These are phyloP conservation scores for Termitomyces sp. DNA, from an alignment of 768 basidiomycete genomes.

Conservation along the genomic window DNA sequence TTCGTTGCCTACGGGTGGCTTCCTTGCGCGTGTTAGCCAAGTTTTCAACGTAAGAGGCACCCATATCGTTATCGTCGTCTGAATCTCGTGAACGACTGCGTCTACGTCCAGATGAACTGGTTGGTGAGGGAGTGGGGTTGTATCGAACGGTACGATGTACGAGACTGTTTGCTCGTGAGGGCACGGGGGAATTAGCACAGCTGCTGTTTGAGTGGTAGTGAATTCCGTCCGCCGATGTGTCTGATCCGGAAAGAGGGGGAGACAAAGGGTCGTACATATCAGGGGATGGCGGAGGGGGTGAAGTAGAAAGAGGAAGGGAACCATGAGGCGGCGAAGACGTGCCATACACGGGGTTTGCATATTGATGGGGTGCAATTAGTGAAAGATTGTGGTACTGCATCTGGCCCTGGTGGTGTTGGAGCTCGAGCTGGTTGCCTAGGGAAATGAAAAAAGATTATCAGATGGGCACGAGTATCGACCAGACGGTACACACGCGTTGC, in stretches of 20 bases:
- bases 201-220: constrained; percentile 78
- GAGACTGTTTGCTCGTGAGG: constrained; percentile 68
- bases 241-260: constrained; percentile 84
- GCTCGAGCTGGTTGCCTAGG: constrained; percentile 50
- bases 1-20: constrained; percentile 76
- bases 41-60: constrained; percentile 59
- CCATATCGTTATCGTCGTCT: constrained; percentile 71
- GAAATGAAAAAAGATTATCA: constrained; percentile 53
- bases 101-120: constrained; percentile 64
- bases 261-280: constrained; percentile 82
- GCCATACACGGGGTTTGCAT: constrained; percentile 51
- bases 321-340: constrained; percentile 62
- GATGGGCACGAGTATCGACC: constrained; percentile 56
- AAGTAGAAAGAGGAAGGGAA: constrained; percentile 53
- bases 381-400: constrained; percentile 50
- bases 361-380: constrained; percentile 66
- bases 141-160: constrained; percentile 73
- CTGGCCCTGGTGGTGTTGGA: constrained; percentile 47
- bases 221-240: constrained; percentile 78
- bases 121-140: constrained; percentile 79
- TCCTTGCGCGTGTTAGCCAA: constrained; percentile 78
- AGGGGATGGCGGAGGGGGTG: constrained; percentile 73
- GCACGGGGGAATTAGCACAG: constrained; percentile 72
- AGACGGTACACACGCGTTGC: constrained; percentile 64
- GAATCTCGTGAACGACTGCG: constrained; percentile 72